Evolutionary conservation across 2,329 filamentous ascomycete genomes (phyloP).

Genomic region (Bipolaris sorokiniana): DNA sequence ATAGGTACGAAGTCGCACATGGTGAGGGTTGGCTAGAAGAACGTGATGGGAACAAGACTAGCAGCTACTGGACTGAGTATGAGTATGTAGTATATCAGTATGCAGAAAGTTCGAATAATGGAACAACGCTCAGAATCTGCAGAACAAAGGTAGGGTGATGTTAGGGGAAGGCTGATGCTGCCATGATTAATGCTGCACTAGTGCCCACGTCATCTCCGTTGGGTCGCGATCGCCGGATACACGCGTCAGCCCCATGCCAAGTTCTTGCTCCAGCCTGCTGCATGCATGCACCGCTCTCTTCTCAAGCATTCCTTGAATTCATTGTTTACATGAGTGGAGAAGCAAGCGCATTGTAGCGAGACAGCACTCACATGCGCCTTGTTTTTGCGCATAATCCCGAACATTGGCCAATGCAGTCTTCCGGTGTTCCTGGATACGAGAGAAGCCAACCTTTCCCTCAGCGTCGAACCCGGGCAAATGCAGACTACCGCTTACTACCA

Average conservation of each 20-base stretch:
- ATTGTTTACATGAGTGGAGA: not conserved
- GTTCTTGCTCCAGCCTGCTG: conserved; percentile 3
- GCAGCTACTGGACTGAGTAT: not conserved
- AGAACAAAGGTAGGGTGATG: conserved; percentile 5
- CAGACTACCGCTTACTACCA: not conserved
- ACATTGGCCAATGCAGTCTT: not conserved
- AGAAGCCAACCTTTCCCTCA: not conserved
- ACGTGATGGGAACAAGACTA: not conserved
- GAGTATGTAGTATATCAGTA: not conserved
- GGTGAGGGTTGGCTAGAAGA: not conserved
- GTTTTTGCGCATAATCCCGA: not conserved
- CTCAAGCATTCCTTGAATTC: not conserved
- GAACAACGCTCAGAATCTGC: not conserved
- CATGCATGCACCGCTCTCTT: conserved; percentile 1
- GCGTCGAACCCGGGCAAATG: not conserved
- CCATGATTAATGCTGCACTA: conserved; percentile 11
- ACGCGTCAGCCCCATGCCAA: conserved; percentile 13
- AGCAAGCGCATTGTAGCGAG: not conserved
- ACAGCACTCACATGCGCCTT: not conserved
- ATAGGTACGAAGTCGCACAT: conserved; percentile 53
- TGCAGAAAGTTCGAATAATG: not conserved
- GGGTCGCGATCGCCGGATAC: conserved; percentile 11
- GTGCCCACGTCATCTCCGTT: conserved; percentile 11
- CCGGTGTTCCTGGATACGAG: not conserved
- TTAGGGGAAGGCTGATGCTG: conserved; percentile 15